Conservation (phyloP, 176 grass and related monocot genomes). For the Secale cereale region DNA sequence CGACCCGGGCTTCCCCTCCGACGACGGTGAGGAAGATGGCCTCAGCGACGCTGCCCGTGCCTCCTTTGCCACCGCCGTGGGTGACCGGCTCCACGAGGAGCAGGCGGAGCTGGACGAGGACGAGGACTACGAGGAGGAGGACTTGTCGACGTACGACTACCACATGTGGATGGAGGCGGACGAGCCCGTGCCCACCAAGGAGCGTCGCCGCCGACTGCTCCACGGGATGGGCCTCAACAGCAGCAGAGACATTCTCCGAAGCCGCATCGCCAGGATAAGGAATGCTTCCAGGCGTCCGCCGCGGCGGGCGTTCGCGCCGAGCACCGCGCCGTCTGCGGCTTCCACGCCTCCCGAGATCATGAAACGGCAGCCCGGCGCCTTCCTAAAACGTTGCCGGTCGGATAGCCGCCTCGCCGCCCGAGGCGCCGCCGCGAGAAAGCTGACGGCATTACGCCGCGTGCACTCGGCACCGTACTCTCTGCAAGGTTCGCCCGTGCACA, state of each 20-base stretch:
- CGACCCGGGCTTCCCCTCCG: slow-evolving; percentile 33
- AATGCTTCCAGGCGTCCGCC: background rate
- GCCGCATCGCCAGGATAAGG: slow-evolving; percentile 32
- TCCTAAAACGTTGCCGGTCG: slow-evolving; percentile 16
- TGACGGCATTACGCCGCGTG: slow-evolving; percentile 6
- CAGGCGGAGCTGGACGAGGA: slow-evolving; percentile 13
- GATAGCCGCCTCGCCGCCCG: slow-evolving; percentile 29
- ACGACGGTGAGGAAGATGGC: slow-evolving; percentile 25
- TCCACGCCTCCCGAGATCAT: background rate
- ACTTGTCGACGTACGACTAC: slow-evolving; percentile 47
- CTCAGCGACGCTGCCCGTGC: slow-evolving; percentile 35
- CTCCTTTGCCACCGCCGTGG: slow-evolving; percentile 23
- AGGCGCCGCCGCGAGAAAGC: background rate
- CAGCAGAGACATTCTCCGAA: slow-evolving; percentile 37
- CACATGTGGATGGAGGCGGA: slow-evolving; percentile 58
- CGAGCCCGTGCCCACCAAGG: slow-evolving; percentile 64
- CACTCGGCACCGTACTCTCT: slow-evolving; percentile 20
- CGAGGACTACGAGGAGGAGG: slow-evolving; percentile 42
- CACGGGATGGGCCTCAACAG: slow-evolving; percentile 76
- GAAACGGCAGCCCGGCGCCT: background rate
- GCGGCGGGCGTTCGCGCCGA: background rate
- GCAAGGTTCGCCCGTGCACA: background rate
- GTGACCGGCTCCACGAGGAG: slow-evolving; percentile 31
- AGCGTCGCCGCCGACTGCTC: slow-evolving; percentile 40
- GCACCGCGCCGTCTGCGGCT: background rate